Percentiles rank a stretch among this genome's conserved stretches.
Evolutionary conservation across 345 rosid species (phyloP).

Genomic region (Melaleuca quinquenervia): DNA sequence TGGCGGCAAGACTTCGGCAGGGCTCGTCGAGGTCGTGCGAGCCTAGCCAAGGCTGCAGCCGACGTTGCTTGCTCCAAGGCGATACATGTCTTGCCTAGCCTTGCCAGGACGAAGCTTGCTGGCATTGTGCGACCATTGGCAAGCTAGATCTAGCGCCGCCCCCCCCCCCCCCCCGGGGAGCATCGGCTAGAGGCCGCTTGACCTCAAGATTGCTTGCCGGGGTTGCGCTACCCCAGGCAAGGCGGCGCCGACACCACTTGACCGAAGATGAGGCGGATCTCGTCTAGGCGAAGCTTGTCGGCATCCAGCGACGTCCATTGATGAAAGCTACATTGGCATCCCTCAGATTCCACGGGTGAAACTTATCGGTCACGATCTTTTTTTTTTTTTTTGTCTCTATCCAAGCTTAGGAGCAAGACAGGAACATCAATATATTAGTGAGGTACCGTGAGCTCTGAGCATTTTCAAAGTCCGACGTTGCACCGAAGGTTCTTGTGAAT

Average conservation of each 20-base stretch:
- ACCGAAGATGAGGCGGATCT: background rate
- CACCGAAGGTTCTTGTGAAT: too few species aligned
- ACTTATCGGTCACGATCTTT: background rate
- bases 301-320: background rate
- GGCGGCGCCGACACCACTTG: background rate
- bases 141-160: background rate
- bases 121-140: background rate
- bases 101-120: background rate
- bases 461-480: background rate
- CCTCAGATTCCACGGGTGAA: background rate
- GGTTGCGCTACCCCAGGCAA: background rate
- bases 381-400: background rate
- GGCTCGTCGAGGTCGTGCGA: background rate
- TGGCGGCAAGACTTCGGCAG: background rate
- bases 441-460: background rate
- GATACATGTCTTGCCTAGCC: background rate
- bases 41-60: background rate
- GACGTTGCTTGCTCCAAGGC: background rate
- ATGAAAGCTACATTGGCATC: background rate
- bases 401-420: background rate
- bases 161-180: background rate
- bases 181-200: background rate
- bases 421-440: background rate
- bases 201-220: background rate
- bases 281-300: background rate